These are phyloP conservation scores for Neocatenulostroma microsporum DNA, from an alignment of 2,329 filamentous ascomycete species.

Conservation along the genomic window DNA sequence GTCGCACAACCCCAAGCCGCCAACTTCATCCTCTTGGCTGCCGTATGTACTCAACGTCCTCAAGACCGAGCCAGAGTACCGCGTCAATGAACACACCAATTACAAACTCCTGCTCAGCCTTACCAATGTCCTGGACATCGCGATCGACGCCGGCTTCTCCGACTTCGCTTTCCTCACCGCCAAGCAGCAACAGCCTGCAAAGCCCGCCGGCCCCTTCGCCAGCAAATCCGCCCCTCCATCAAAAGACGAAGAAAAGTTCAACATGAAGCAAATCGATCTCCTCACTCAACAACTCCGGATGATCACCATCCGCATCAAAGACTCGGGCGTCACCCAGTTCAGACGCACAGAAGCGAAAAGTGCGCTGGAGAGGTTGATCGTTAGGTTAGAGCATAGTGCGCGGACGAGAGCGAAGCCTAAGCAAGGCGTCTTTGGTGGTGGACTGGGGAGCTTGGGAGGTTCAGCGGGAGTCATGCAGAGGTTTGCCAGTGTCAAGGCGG, in stretches of 20 bases:
- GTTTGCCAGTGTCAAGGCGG: too few relatives aligned
- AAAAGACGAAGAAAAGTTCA: slow-evolving; percentile 50
- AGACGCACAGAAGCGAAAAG: slow-evolving; percentile 70
- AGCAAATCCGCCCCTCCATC: slow-evolving; percentile 1
- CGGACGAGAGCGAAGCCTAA: slow-evolving; percentile 47
- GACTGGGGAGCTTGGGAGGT: too few relatives aligned
- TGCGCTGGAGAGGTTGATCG: slow-evolving; percentile 63
- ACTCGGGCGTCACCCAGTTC: slow-evolving; percentile 65
- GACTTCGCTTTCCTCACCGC: slow-evolving; percentile 19
- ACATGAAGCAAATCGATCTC: slow-evolving; percentile 61
- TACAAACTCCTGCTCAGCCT: slow-evolving; percentile 61
- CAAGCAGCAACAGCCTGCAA: not conserved
- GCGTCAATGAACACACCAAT: slow-evolving; percentile 51
- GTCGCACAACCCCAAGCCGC: not conserved
- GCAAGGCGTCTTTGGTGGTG: slow-evolving; percentile 28
- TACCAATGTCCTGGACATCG: slow-evolving; percentile 63
- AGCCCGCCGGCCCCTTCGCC: slow-evolving; percentile 13
- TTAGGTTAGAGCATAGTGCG: slow-evolving; percentile 63
- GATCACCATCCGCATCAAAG: slow-evolving; percentile 57
- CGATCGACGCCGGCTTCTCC: slow-evolving; percentile 57
- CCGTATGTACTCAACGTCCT: slow-evolving; percentile 21
- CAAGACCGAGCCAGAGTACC: slow-evolving; percentile 38
- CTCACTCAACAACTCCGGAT: slow-evolving; percentile 53
- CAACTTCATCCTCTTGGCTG: not conserved
- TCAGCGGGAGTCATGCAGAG: too few relatives aligned